Evolutionary conservation across 1,284 basidiomycete genomes (phyloP).

Genomic region (Xanthoconium separans): DNA sequence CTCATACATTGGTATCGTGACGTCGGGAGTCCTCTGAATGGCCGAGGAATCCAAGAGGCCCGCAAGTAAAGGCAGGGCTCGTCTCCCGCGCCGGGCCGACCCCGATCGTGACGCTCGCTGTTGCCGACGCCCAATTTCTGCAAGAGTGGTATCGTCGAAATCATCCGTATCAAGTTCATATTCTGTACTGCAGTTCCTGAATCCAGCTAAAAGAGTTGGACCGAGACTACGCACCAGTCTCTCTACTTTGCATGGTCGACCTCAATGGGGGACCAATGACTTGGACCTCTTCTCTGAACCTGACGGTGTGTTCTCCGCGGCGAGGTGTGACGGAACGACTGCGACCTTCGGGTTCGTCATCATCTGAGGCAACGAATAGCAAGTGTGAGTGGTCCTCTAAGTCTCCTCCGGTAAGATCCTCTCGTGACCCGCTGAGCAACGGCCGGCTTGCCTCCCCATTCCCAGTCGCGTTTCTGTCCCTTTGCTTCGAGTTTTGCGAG

Average conservation of each 20-base stretch:
- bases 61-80: constrained; percentile 71
- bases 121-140: constrained; percentile 37
- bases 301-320: constrained; percentile 39
- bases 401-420: constrained; percentile 33
- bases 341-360: constrained; percentile 41
- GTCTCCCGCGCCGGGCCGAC: constrained; percentile 40
- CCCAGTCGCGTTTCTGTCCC: constrained; percentile 26
- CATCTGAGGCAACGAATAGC: constrained; percentile 48
- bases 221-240: constrained; percentile 58
- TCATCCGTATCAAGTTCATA: constrained; percentile 78
- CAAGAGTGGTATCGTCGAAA: constrained; percentile 56
- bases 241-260: constrained; percentile 71
- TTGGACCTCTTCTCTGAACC: constrained; percentile 66
- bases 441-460: constrained; percentile 53
- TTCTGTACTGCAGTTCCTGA: constrained; percentile 42
- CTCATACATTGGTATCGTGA: constrained; percentile 46
- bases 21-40: constrained; percentile 54
- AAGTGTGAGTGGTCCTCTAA: constrained; percentile 27
- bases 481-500: constrained; percentile 32
- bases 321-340: constrained; percentile 22
- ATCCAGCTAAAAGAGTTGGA: constrained; percentile 1
- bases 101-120: constrained; percentile 34
- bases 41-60: constrained; percentile 63
- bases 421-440: constrained; percentile 46
- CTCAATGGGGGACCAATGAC: constrained; percentile 64